Base-by-base conservation (phyloP, 2,329 filamentous ascomycete species). In the Exophiala mesophila region DNA sequence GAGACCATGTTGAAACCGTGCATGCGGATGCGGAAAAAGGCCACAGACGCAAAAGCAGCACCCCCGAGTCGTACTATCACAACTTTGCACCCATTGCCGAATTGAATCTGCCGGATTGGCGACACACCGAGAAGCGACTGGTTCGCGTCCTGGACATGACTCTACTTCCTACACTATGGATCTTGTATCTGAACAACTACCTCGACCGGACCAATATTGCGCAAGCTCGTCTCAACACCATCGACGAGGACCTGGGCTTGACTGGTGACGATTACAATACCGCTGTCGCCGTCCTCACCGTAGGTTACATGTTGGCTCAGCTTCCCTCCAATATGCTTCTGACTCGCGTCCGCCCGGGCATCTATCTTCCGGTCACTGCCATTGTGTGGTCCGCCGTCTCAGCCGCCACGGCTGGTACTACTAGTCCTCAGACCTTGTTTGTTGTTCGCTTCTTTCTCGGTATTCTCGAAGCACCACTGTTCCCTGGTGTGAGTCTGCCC, bases 291-390 rank as follows among this genome's bases (percentile, higher is more conserved):
- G 73, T 77, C 51, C 62, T 77, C 20, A 79, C 78, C 46, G 74
- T 78, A 30, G 64, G 77, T 3, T 82, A 82, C 51, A 62, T 81
- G 1, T 59, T 78, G 9, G 78, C 80, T 70, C 77, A 82, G 55
- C 61, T 82, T 0, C 78, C 78, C 0, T 78, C 75, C 0, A 82
- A 81, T 45, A 63, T 81, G 40, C 54, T 77, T 0, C 61, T 81
- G 2, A 78, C 76, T 0, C 63, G 72, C 3, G 61, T 77, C 17
- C 65, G 69, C 7, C 77, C 77, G 1, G 73, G 72, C 2, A 42
- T 73, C 1, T 80, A 78, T 45, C 64, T 80, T 1, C 66, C 72
- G 0, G 57, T 61, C 1, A 38, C 41, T 3, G 52, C 55, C 12
- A 47, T 48, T 18, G 30, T 54, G 15, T 57, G 55, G 55, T 49